Base-by-base conservation (phyloP, 495 filamentous ascomycete species). In the Pseudoneurospora amorphoporcata region DNA sequence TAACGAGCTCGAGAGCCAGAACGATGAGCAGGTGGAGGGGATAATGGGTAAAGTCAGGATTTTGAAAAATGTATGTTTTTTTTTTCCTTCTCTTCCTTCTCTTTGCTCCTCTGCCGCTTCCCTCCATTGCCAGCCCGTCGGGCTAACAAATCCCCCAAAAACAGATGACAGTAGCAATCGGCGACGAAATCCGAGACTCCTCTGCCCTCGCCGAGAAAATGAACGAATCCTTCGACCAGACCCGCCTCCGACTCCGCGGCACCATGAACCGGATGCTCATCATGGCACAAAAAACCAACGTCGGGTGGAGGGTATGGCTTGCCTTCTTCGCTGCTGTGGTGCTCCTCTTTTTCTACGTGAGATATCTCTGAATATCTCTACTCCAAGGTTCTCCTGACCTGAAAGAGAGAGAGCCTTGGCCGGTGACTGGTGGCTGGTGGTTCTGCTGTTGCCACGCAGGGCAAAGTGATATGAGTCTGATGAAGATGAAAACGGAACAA, bases 261-360 rank as follows among this genome's bases (percentile, higher is more conserved):
- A 98, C 96, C 47, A 98, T 99, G 95, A 97, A 92, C 77, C 86
- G 94, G 39, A 99, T 99, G 95, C 83, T 98, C 72, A 79, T 94
- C 72, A 98, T 99, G 95, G 96, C 95, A 5, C 90, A 97, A 83
- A 85, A 89, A 76, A 96, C 94, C 14, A 96, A 96, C 4, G 90
- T 99, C 38, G 92, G 94, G 73, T 99, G 95, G 95, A 92, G 88
- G 82, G 92, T 94, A 37, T 99, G 96, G 95, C 78, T 96, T 68
- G 86, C 81, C 23, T 98, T 99, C 82, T 96, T 99, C 77, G 82
- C 86, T 40, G 90, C 89, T 4, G 93, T 99, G 29, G 88, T 90
- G 71, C 75, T 92, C 17, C 73, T 97, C 69, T 99, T 99, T 82
- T 86, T 88, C 73, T 99, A 92, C 77, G 95, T 99, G 71, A 97